phyloP scores from a whole-genome alignment of 2,329 filamentous ascomycete species.

The Ophiocordyceps australis region DNA sequence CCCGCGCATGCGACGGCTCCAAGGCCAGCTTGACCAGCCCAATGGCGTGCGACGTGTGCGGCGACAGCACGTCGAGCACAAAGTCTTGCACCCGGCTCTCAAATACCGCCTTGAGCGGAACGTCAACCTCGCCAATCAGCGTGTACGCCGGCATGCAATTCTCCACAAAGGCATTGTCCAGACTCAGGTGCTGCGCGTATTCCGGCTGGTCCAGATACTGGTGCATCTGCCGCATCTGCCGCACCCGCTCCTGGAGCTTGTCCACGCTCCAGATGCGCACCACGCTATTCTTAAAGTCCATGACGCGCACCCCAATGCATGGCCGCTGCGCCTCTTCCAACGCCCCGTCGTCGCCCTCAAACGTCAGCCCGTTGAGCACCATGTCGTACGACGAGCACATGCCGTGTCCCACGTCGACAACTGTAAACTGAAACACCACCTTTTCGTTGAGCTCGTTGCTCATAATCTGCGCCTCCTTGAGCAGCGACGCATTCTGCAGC shows the following conservation, averaged over 20 bases:
- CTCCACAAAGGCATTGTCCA: slow-evolving; percentile 88
- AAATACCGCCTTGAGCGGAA: slow-evolving; percentile 83
- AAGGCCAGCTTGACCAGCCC: slow-evolving; percentile 82
- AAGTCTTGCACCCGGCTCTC: slow-evolving; percentile 92
- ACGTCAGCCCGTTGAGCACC: slow-evolving; percentile 75
- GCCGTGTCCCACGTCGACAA: slow-evolving; percentile 75
- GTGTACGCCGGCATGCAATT: slow-evolving; percentile 84
- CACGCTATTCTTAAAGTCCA: slow-evolving; percentile 75
- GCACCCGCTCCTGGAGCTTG: slow-evolving; percentile 74
- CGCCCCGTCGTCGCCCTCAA: slow-evolving; percentile 66
- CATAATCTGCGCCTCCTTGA: slow-evolving; percentile 97
- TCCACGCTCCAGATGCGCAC: slow-evolving; percentile 89
- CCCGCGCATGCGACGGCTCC: slow-evolving; percentile 84
- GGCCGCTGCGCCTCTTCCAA: slow-evolving; percentile 73
- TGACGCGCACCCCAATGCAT: slow-evolving; percentile 74
- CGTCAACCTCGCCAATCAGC: slow-evolving; percentile 79
- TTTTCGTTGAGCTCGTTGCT: slow-evolving; percentile 89
- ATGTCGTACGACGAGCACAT: slow-evolving; percentile 93
- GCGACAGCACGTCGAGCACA: slow-evolving; percentile 73
- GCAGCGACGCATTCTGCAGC: slow-evolving; percentile 65
- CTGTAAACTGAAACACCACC: slow-evolving; percentile 86
- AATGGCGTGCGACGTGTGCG: slow-evolving; percentile 78
- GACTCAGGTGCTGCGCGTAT: slow-evolving; percentile 79
- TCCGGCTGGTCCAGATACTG: slow-evolving; percentile 93
- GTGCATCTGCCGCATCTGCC: slow-evolving; percentile 90